Evolutionary conservation across 306 rosid genomes (phyloP), one percentile per base, ranked within the genome.

Genomic region (Hippophae rhamnoides): DNA sequence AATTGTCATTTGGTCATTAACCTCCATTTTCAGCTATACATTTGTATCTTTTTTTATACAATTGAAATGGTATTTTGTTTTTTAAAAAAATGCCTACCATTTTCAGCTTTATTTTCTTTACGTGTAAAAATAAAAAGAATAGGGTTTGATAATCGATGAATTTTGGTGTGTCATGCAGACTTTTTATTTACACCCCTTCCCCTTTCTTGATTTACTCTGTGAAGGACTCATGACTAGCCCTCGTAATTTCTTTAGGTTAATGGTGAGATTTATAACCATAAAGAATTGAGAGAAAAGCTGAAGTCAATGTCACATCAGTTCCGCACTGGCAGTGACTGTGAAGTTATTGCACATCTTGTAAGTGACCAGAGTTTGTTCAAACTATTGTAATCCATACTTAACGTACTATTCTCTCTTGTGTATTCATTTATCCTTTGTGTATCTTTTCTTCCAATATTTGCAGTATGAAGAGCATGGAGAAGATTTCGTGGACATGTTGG

Each of bases 231-330:
- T 31, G 3, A 31, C 4, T 31, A 31, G 38, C 4, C 38, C 38
- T 31, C 38, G 5, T 31, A 31, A 50, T 75, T 66, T 18, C 11
- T 58, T 47, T 72, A 92, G 99, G 97, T 92, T 13, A 92, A 92
- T 70, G 99, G 95, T 54, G 99, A 92, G 84, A 92, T 92, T 74
- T 92, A 92, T 82, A 92, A 92, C 82, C 97, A 92, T n/a, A 86
- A 73, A 51, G 72, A 78, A 61, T 70, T 88, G 79, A 72, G 79
- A 58, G 69, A 76, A 70, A 68, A 79, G 61, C 85, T 88, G 68
- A 74, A 55, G 74, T 81, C 89, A 27, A 74, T 52, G 74, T 81
- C 89, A 27, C 99, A 93, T 70, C 68, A 82, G 64, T 85, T 92
- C 65, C 82, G 93, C 70, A 93, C 97, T 41, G 94, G 88, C 40